A percentile compares a stretch with the other conserved stretches of the same genome.
phyloP scores from a whole-genome alignment of 2,329 filamentous ascomycete genomes.

The Pseudogymnoascus sp. region DNA sequence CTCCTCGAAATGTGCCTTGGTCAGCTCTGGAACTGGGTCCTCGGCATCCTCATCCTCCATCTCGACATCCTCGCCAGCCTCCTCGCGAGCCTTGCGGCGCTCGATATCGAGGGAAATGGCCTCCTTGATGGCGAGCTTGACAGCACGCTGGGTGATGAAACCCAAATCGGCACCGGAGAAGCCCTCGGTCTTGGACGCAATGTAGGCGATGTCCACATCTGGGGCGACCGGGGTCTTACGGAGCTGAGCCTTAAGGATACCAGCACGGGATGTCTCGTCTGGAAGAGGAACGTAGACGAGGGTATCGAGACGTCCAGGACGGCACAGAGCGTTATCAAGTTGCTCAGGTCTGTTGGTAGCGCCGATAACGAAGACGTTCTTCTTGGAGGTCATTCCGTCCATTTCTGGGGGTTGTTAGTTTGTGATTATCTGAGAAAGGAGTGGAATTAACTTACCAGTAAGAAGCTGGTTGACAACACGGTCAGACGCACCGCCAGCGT shows the following conservation, averaged over 20 bases:
- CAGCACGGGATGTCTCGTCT: conserved; percentile 78
- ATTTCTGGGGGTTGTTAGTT: conserved; percentile 62
- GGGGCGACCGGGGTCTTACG: conserved; percentile 90
- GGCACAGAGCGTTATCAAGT: conserved; percentile 94
- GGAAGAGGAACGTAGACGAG: conserved; percentile 97
- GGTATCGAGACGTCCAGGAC: conserved; percentile 96
- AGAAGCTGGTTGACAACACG: conserved; percentile 99
- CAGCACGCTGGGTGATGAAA: conserved; percentile 96
- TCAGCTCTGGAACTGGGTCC: conserved; percentile 92
- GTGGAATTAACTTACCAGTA: conserved; percentile 58
- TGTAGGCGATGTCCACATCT: conserved; percentile 84
- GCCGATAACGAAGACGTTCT: conserved; percentile 99
- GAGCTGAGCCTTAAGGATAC: conserved; percentile 91
- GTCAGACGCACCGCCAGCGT: conserved; percentile 96
- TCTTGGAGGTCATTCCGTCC: conserved; percentile 99
- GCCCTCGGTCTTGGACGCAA: conserved; percentile 93
- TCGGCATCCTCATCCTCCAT: conserved; percentile 78
- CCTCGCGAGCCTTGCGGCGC: conserved; percentile 81
- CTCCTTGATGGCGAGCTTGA: conserved; percentile 99
- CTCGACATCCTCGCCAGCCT: conserved; percentile 68
- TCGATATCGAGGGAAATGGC: conserved; percentile 84
- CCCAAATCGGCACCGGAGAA: conserved; percentile 99
- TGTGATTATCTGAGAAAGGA: conserved; percentile 12
- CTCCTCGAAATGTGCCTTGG: conserved; percentile 96
- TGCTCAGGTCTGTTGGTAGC: conserved; percentile 98